phyloP scores from a whole-genome alignment of 345 rosid genomes.

The Salix exigua region DNA sequence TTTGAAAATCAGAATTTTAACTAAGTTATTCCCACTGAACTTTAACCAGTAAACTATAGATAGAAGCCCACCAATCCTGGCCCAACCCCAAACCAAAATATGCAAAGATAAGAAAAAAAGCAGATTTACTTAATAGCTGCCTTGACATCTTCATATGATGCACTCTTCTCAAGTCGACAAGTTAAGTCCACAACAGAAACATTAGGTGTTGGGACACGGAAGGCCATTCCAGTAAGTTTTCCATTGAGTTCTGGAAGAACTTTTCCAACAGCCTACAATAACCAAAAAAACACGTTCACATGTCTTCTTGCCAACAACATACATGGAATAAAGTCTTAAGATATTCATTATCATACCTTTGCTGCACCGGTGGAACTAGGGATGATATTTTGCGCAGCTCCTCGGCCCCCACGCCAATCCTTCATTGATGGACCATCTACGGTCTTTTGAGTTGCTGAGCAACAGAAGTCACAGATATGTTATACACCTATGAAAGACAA shows the following conservation, averaged over 20 bases:
- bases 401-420: slow-evolving; percentile 99
- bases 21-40: neutral
- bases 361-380: slow-evolving; percentile 99
- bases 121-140: slow-evolving; percentile 74
- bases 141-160: slow-evolving; percentile 89
- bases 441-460: slow-evolving; percentile 93
- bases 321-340: neutral
- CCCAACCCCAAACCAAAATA: neutral
- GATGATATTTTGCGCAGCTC: slow-evolving; percentile 95
- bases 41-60: neutral
- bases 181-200: slow-evolving; percentile 98
- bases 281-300: neutral
- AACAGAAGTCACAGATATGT: slow-evolving; percentile 18
- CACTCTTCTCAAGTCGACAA: slow-evolving; percentile 91
- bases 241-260: slow-evolving; percentile 98
- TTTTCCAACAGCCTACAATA: slow-evolving; percentile 88
- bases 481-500: neutral
- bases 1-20: slow-evolving; percentile 1
- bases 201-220: slow-evolving; percentile 96
- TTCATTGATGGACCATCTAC: slow-evolving; percentile 98
- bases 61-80: neutral
- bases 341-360: slow-evolving; percentile 47
- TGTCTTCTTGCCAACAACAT: neutral
- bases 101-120: neutral
- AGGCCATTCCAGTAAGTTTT: slow-evolving; percentile 99